phyloP scores from a whole-genome alignment of 495 filamentous ascomycete genomes.

The Apiosordaria backusii region DNA sequence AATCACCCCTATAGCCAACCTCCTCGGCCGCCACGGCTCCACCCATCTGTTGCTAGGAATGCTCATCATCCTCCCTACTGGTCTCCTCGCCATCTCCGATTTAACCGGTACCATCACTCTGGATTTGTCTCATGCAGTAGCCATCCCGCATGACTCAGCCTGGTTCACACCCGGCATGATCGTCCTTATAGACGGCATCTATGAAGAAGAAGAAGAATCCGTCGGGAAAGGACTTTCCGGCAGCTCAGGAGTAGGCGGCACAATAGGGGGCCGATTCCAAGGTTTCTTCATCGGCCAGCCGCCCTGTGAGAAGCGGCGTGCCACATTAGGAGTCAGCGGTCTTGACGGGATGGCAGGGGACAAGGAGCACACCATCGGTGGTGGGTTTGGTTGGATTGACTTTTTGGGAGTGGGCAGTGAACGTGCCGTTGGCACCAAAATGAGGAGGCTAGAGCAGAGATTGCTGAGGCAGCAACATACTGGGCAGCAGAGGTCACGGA shows the following conservation, averaged over 20 bases:
- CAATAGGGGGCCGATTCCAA: conserved; percentile 83
- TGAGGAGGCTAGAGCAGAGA: conserved; percentile 69
- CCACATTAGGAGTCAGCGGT: conserved; percentile 66
- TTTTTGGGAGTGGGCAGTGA: conserved; percentile 90
- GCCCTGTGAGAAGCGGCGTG: conserved; percentile 77
- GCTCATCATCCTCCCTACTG: conserved; percentile 76
- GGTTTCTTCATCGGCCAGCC: conserved; percentile 86
- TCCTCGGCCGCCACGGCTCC: conserved; percentile 81
- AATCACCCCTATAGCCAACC: conserved; percentile 87
- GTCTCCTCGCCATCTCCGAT: conserved; percentile 76
- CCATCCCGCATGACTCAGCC: conserved; percentile 77
- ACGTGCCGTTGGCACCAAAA: conserved; percentile 72
- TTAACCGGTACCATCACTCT: conserved; percentile 81
- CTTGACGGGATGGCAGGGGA: conserved; percentile 51
- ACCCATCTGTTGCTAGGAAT: conserved; percentile 85
- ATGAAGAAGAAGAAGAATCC: conserved; percentile 82
- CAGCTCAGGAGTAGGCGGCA: conserved; percentile 77
- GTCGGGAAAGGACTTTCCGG: conserved; percentile 64
- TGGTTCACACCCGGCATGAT: conserved; percentile 96
- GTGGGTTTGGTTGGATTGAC: conserved; percentile 93
- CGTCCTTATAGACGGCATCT: conserved; percentile 86
- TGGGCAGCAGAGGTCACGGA: conserved; percentile 37
- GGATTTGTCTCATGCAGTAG: conserved; percentile 73
- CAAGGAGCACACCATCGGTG: conserved; percentile 59
- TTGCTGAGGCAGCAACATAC: conserved; percentile 32